Percentiles rank a stretch among this genome's conserved stretches.
Evolutionary conservation across 805 yeast species (phyloP).

Genomic region (Kregervanrija delftensis): DNA sequence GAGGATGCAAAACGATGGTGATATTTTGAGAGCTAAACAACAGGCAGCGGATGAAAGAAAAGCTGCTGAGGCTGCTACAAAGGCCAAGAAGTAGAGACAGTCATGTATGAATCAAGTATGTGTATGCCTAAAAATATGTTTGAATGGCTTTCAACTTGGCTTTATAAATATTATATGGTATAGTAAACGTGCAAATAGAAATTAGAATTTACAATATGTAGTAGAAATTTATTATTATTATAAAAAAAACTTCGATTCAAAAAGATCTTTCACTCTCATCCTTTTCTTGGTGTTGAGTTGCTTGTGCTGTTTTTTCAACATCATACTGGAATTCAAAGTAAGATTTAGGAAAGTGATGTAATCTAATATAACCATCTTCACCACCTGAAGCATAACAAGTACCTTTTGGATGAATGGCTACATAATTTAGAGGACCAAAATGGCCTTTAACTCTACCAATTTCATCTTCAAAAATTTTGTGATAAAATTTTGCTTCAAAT

Average conservation of each 20-base stretch:
- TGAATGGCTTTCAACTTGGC: neutral
- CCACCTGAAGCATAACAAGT: constrained; percentile 94
- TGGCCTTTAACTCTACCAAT: constrained; percentile 97
- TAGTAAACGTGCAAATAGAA: neutral
- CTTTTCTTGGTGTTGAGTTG: constrained; percentile 24
- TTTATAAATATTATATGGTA: neutral
- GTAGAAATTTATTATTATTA: neutral
- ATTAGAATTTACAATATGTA: constrained; percentile 1
- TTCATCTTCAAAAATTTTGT: constrained; percentile 91
- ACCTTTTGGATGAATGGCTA: constrained; percentile 93
- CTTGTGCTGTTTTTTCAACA: constrained; percentile 69
- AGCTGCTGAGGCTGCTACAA: constrained; percentile 21
- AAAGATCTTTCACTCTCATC: constrained; percentile 6
- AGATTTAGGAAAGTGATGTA: constrained; percentile 87
- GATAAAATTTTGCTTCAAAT: constrained; percentile 93
- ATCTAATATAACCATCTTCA: constrained; percentile 95
- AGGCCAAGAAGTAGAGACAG: constrained; percentile 9
- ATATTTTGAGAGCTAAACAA: constrained; percentile 83
- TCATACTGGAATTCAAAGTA: constrained; percentile 92
- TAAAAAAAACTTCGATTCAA: constrained; percentile 4
- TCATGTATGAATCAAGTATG: neutral
- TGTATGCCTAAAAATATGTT: neutral
- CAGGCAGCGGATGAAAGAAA: constrained; percentile 55
- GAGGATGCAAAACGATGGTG: constrained; percentile 86
- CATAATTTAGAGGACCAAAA: constrained; percentile 94